phyloP scores from a whole-genome alignment of 2,329 filamentous ascomycete genomes.

The Neurospora sp. region DNA sequence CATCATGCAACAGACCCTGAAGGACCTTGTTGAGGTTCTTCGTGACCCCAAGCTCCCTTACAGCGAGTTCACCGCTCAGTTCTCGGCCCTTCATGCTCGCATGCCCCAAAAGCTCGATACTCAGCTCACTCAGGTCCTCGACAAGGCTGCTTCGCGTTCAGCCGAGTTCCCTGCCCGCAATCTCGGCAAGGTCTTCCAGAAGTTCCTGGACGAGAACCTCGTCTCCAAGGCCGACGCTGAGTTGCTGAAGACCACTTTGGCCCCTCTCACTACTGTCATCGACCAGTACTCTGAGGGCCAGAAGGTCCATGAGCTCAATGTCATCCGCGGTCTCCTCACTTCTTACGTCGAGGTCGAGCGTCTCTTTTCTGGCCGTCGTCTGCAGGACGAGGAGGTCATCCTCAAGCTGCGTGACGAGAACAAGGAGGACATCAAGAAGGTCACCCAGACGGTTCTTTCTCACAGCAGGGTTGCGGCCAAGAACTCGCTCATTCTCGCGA shows the following conservation, averaged over 20 bases:
- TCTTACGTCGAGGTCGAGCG: slow-evolving; percentile 76
- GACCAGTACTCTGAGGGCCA: slow-evolving; percentile 75
- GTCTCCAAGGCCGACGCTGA: slow-evolving; percentile 56
- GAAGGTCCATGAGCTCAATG: slow-evolving; percentile 78
- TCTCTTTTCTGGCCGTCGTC: slow-evolving; percentile 75
- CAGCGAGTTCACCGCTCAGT: slow-evolving; percentile 92
- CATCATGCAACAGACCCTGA: slow-evolving; percentile 80
- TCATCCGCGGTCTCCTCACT: slow-evolving; percentile 70
- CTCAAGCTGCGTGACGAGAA: slow-evolving; percentile 90
- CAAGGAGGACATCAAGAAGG: slow-evolving; percentile 79
- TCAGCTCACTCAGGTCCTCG: slow-evolving; percentile 74
- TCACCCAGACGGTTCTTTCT: slow-evolving; percentile 83
- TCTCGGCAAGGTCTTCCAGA: slow-evolving; percentile 70
- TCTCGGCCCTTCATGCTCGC: slow-evolving; percentile 89
- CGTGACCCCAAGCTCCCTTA: slow-evolving; percentile 86
- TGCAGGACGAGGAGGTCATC: slow-evolving; percentile 87
- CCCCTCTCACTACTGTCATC: slow-evolving; percentile 69
- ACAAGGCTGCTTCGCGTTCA: slow-evolving; percentile 66
- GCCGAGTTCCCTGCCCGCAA: slow-evolving; percentile 88
- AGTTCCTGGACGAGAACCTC: slow-evolving; percentile 83
- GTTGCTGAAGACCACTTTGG: slow-evolving; percentile 60
- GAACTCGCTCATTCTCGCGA: slow-evolving; percentile 85
- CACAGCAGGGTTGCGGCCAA: slow-evolving; percentile 89
- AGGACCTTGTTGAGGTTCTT: slow-evolving; percentile 82
- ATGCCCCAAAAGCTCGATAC: slow-evolving; percentile 92